These are phyloP conservation scores for Aspergillus ostianus DNA, from an alignment of 495 filamentous ascomycete genomes.

Conservation along the genomic window DNA sequence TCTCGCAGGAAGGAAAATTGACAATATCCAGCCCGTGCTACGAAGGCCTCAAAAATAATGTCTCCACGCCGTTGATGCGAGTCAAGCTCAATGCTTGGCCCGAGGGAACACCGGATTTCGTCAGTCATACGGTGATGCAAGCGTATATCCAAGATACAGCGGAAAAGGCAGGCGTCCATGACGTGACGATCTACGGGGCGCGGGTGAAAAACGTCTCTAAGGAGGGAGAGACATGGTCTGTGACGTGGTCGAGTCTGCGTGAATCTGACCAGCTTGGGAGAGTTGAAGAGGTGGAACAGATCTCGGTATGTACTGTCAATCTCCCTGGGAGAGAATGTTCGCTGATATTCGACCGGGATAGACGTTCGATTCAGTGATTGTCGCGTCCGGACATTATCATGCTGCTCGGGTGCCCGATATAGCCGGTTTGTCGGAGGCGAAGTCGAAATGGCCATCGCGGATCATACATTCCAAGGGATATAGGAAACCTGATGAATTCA, in stretches of 20 bases:
- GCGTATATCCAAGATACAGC: slow-evolving; percentile 61
- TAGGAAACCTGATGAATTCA: slow-evolving; percentile 47
- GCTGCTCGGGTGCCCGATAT: slow-evolving; percentile 56
- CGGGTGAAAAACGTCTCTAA: slow-evolving; percentile 55
- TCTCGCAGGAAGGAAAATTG: slow-evolving; percentile 2
- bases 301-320: slow-evolving; percentile 14
- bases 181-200: slow-evolving; percentile 52
- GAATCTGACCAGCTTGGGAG: slow-evolving; percentile 29
- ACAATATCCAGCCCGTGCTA: slow-evolving; percentile 51
- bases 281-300: slow-evolving; percentile 24
- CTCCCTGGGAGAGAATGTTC: neutral
- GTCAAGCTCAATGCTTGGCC: slow-evolving; percentile 61
- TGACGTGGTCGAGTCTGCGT: slow-evolving; percentile 36
- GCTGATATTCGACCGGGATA: slow-evolving; percentile 14
- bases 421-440: slow-evolving; percentile 51
- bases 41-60: slow-evolving; percentile 62
- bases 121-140: slow-evolving; percentile 53
- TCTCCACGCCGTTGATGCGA: slow-evolving; percentile 59
- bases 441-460: slow-evolving; percentile 46
- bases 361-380: slow-evolving; percentile 55
- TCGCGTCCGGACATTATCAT: slow-evolving; percentile 60
- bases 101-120: slow-evolving; percentile 53
- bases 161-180: slow-evolving; percentile 44
- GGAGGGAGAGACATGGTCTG: slow-evolving; percentile 46
- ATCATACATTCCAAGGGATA: slow-evolving; percentile 64